Percentiles rank a stretch among this genome's conserved stretches.
Evolutionary conservation across 73 alveolate genomes (phyloP).

Genomic region (Halteria grandinella): DNA sequence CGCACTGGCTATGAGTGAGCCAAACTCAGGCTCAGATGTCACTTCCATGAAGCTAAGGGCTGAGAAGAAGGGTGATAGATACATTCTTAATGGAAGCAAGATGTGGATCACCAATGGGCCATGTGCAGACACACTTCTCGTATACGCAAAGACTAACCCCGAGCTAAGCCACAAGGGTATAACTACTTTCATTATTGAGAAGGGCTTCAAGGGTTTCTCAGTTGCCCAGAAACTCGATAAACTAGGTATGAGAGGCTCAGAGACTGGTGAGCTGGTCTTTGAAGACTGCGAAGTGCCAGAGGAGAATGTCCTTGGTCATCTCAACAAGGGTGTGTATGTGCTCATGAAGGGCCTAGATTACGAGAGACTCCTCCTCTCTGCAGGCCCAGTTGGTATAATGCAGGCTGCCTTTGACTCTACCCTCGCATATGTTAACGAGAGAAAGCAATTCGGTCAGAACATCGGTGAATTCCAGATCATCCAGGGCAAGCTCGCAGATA

Average conservation of each 20-base stretch:
- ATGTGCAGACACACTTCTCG: slow-evolving; percentile 86
- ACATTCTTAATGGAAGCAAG: slow-evolving; percentile 83
- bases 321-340: slow-evolving; percentile 86
- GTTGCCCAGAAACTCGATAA: slow-evolving; percentile 86
- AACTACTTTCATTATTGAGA: slow-evolving; percentile 89
- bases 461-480: slow-evolving; percentile 82
- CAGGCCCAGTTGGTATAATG: slow-evolving; percentile 96
- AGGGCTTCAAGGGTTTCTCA: slow-evolving; percentile 82
- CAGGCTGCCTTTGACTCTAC: slow-evolving; percentile 85
- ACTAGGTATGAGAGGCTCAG: slow-evolving; percentile 94
- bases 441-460: slow-evolving; percentile 83
- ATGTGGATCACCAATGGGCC: slow-evolving; percentile 98
- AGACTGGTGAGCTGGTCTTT: slow-evolving; percentile 86
- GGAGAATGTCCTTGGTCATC: slow-evolving; percentile 79
- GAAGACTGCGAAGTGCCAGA: slow-evolving; percentile 91
- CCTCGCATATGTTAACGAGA: slow-evolving; percentile 70
- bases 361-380: slow-evolving; percentile 89
- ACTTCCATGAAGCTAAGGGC: slow-evolving; percentile 86
- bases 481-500: slow-evolving; percentile 89
- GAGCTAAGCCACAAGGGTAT: slow-evolving; percentile 81
- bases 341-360: slow-evolving; percentile 91
- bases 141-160: slow-evolving; percentile 92
- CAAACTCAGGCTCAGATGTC: slow-evolving; percentile 93
- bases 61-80: slow-evolving; percentile 79
- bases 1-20: slow-evolving; percentile 94